Base-by-base conservation (phyloP, 106 monocot genomes). In the Acanthochlamys bracteata region DNA sequence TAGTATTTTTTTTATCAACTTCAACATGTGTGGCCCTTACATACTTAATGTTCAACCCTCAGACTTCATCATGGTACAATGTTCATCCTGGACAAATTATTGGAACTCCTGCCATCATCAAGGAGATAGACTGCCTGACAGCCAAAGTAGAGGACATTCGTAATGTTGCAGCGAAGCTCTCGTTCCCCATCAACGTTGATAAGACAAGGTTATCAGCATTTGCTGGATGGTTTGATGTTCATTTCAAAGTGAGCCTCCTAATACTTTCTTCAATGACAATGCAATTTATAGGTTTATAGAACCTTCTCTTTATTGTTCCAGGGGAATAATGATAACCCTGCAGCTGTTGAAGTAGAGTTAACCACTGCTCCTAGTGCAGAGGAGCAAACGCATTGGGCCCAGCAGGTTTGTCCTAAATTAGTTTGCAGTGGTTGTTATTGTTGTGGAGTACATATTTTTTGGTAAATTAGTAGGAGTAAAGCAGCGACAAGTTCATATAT, bases 151-250 rank as follows among this genome's bases (percentile, higher is more conserved):
- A 88, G 67, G 89, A 92, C 9, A 99, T 99, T 52, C 59, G 81
- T 71, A 64, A 59, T 41, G 67, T 89, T 60, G 60, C 24, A 20
- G 53, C 81, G 20, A 79, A 86, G 0, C 65, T 88, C 57, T 69
- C 63, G 9, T 71, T 76, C 22, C 66, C 70, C 20, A 81, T 99
- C 46, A 77, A 45, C 33, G 10, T 75, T 17, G 85, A 92, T 57
- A 74, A 61, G 41, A 68, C 81, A 39, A 81, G 72, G 41, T 11
- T 99, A 23, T 78, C 85, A 74, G 98, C 76, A 60, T 82, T 83
- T 72, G 88, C 98, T 66, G 98, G 98, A 41, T 99, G 98, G 98
- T 99, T 99, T 67, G 92, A 99, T 79, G 98, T 99, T 66, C 98
- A 92, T 69, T 99, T 99, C 73, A 83, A 81, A 57, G 96, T 98